A percentile compares a stretch with the other conserved stretches of the same genome.
Conservation (phyloP, 2,329 filamentous ascomycete species). For the Cyphellophora attinorum region DNA sequence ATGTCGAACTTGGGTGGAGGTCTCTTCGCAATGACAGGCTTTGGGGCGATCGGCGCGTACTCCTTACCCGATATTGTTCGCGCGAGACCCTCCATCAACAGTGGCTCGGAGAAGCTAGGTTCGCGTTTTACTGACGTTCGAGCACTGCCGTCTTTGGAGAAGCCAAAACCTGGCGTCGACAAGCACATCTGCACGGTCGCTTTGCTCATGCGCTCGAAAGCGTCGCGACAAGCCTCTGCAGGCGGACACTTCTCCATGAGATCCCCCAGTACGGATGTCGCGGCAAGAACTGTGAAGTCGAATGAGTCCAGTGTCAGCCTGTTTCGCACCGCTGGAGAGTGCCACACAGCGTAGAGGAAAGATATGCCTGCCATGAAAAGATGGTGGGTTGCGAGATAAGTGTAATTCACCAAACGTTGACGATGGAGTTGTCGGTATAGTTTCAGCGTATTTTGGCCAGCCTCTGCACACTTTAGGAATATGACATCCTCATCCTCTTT, state of each 20-base stretch:
- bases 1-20: slow-evolving; percentile 50
- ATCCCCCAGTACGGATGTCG: slow-evolving; percentile 84
- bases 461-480: slow-evolving; percentile 89
- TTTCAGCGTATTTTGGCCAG: slow-evolving; percentile 83
- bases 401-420: slow-evolving; percentile 86
- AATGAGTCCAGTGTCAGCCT: slow-evolving; percentile 88
- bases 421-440: slow-evolving; percentile 85
- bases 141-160: slow-evolving; percentile 11
- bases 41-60: slow-evolving; percentile 5
- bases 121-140: slow-evolving; percentile 23
- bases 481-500: slow-evolving; percentile 76
- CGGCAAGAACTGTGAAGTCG: slow-evolving; percentile 90
- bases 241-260: slow-evolving; percentile 91
- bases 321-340: slow-evolving; percentile 79
- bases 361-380: slow-evolving; percentile 95
- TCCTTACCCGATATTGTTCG: slow-evolving; percentile 1
- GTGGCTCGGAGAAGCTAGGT: slow-evolving; percentile 21
- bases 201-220: slow-evolving; percentile 90
- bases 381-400: slow-evolving; percentile 89
- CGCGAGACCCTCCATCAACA: slow-evolving; percentile 13
- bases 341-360: slow-evolving; percentile 95
- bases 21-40: slow-evolving; percentile 18
- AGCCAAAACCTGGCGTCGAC: slow-evolving; percentile 72
- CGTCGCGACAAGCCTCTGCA: slow-evolving; percentile 86
- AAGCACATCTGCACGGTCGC: slow-evolving; percentile 93